A percentile compares a stretch with the other conserved stretches of the same genome.
Conservation (phyloP, 2,329 filamentous ascomycete species). For the Exophiala sp. region DNA sequence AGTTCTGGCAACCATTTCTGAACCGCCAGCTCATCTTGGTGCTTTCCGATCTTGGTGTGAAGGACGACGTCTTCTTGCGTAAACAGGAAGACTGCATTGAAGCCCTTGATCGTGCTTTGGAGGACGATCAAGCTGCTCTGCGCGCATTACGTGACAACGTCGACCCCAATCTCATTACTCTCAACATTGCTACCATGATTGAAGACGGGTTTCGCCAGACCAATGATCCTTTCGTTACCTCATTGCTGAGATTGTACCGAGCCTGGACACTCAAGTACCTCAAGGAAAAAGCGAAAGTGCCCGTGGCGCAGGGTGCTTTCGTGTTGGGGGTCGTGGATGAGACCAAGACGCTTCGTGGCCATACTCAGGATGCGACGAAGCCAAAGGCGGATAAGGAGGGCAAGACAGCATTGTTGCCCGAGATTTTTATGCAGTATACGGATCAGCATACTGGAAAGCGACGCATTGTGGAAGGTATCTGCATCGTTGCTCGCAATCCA, state of each 20-base stretch:
- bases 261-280: slow-evolving; percentile 85
- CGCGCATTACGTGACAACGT: slow-evolving; percentile 69
- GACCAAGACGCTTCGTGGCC: slow-evolving; percentile 68
- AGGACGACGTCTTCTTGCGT: slow-evolving; percentile 63
- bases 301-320: slow-evolving; percentile 78
- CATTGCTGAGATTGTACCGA: slow-evolving; percentile 77
- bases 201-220: slow-evolving; percentile 71
- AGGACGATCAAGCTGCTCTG: slow-evolving; percentile 60
- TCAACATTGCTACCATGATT: slow-evolving; percentile 72
- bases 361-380: slow-evolving; percentile 51
- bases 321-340: slow-evolving; percentile 88
- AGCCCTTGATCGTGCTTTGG: slow-evolving; percentile 66
- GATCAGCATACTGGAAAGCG: slow-evolving; percentile 55
- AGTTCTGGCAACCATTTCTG: slow-evolving; percentile 71
- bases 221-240: slow-evolving; percentile 76
- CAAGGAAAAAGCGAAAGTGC: slow-evolving; percentile 87
- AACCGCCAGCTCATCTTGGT: slow-evolving; percentile 89
- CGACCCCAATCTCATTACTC: slow-evolving; percentile 78
- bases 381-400: slow-evolving; percentile 35
- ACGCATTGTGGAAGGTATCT: slow-evolving; percentile 69
- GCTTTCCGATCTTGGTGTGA: slow-evolving; percentile 73
- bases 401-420: slow-evolving; percentile 59
- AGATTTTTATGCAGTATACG: slow-evolving; percentile 85
- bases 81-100: slow-evolving; percentile 68
- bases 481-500: slow-evolving; percentile 84